Evolutionary conservation across 2,329 filamentous ascomycete genomes (phyloP), one percentile per base, ranked within the genome.

Genomic region (Aspergillus glaucus): DNA sequence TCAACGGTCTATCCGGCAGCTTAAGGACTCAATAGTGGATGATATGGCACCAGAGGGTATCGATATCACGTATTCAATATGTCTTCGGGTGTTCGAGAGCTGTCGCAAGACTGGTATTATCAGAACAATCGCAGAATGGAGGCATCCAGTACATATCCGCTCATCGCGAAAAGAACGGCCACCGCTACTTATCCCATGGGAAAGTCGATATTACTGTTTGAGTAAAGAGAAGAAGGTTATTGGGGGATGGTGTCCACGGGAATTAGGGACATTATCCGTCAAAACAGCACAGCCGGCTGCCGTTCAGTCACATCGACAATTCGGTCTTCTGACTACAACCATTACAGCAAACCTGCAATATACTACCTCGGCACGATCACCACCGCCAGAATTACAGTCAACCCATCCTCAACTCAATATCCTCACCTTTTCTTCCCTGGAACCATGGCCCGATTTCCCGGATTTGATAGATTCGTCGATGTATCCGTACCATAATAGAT

Each of bases 391-490:
- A 6, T 10, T 40, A 9, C 37, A 22, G 17, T 40, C n/a, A 4
- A 19, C 22, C 15, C 30, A 21, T 30, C 21, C 44, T 60, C 2
- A 46, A 47, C 24, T 52, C 47, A 3, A 47, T 22, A 10, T 40
- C 19, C 8, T 55, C 44, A 58, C 56, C 2, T 50, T 55, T 42
- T 55, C 47, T 14, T 44, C 51, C 21, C 24, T 49, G 17, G 45
- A 52, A 2, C 15, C 53, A 4, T 55, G 53, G 45, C 17, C 44
- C 15, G n/a, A 55, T 14, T 52, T 50, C 14, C 55, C 56, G 14
- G 50, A 52, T 47, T 24, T 44, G 10, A 46, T 44, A 14, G 43
- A 51, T 6, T 17, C 40, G 10, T 43, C 37, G 15, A 37, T 44
- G 2, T 54, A 49, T 22, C 37, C 37, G 9, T 21, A 17, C n/a